A percentile compares a stretch with the other conserved stretches of the same genome.
Conservation (phyloP, 2,329 filamentous ascomycete genomes). For the Botrytis squamosa region DNA sequence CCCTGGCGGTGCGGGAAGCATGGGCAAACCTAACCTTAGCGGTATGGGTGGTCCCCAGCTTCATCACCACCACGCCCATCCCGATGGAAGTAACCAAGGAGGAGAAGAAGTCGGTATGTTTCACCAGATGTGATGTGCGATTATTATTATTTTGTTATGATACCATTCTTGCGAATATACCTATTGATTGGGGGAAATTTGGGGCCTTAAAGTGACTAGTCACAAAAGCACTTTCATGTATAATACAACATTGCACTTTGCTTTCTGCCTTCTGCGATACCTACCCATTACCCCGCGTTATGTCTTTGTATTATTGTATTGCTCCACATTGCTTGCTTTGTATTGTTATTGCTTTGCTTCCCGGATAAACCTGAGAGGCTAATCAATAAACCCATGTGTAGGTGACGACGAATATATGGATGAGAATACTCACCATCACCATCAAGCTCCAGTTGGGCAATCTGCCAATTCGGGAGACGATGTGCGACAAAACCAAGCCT, state of each 20-base stretch:
- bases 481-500: constrained; percentile 71
- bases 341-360: constrained; percentile 30
- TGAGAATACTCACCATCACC: constrained; percentile 66
- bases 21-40: constrained; percentile 65
- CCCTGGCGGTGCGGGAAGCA: constrained; percentile 50
- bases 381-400: constrained; percentile 41
- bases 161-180: constrained; percentile 37
- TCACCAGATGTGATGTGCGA: constrained; percentile 64
- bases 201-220: constrained; percentile 27
- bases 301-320: constrained; percentile 36
- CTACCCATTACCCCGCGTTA: constrained; percentile 33
- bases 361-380: constrained; percentile 38
- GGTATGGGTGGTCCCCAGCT: constrained; percentile 62
- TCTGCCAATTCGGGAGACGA: constrained; percentile 57
- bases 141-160: constrained; percentile 39
- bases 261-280: constrained; percentile 34
- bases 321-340: constrained; percentile 24
- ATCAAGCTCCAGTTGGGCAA: constrained; percentile 57
- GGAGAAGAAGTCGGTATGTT: constrained; percentile 96
- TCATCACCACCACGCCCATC: constrained; percentile 71
- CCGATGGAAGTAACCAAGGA: constrained; percentile 64
- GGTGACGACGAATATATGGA: constrained; percentile 63
- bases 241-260: constrained; percentile 41
- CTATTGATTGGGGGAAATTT: constrained; percentile 28
- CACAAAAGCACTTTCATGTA: constrained; percentile 38